phyloP scores from a whole-genome alignment of 371 early-diverging fungal genomes.

The Mucor indicus region DNA sequence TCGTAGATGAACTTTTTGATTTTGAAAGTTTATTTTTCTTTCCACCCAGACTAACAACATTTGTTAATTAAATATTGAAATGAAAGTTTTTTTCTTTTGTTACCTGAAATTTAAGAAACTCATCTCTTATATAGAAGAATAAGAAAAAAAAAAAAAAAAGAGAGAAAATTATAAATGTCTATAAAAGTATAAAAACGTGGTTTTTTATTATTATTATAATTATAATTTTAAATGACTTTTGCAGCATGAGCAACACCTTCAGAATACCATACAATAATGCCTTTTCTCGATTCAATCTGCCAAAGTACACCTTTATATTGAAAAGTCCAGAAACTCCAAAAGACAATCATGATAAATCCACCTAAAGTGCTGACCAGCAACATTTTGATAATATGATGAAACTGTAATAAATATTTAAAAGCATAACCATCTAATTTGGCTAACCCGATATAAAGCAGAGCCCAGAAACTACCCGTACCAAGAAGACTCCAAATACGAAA shows the following conservation, averaged over 20 bases:
- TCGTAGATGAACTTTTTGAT: too few relatives aligned
- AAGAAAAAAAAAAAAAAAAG: too few relatives aligned
- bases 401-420: slow-evolving; percentile 37
- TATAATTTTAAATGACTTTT: too few relatives aligned
- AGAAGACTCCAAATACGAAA: slow-evolving; percentile 61
- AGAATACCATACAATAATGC: slow-evolving; percentile 61
- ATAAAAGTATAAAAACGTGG: too few relatives aligned
- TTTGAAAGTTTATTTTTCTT: too few relatives aligned
- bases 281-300: slow-evolving; percentile 60
- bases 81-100: too few relatives aligned
- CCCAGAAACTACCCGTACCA: slow-evolving; percentile 62
- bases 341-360: slow-evolving; percentile 55
- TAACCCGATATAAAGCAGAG: slow-evolving; percentile 48
- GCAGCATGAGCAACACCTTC: slow-evolving; percentile 48
- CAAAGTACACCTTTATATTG: slow-evolving; percentile 64
- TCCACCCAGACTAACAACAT: too few relatives aligned
- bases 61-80: too few relatives aligned
- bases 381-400: slow-evolving; percentile 37
- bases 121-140: too few relatives aligned
- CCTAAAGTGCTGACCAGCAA: slow-evolving; percentile 51
- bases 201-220: too few relatives aligned
- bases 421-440: slow-evolving; percentile 46
- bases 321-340: slow-evolving; percentile 71
- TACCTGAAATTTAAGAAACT: too few relatives aligned
- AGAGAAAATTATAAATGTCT: too few relatives aligned